Evolutionary conservation across 352 stramenopile species (phyloP).

Genomic region (Thraustochytrium sp.): DNA sequence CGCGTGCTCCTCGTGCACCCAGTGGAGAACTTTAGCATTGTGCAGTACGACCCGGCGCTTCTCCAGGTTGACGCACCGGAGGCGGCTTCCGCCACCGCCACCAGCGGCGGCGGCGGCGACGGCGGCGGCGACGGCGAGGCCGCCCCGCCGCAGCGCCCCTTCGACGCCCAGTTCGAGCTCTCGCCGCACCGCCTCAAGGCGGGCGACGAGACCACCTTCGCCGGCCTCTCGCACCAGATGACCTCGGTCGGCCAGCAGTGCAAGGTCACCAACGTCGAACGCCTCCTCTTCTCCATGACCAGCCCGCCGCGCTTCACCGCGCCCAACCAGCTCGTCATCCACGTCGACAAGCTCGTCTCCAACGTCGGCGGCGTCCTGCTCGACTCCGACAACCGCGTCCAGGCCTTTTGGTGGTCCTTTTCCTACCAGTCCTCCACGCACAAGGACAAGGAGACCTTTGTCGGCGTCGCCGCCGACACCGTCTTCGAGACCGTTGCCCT

Average conservation of each 20-base stretch:
- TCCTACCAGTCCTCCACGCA: slow-evolving; percentile 56
- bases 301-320: not conserved
- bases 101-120: too few species aligned
- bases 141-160: not conserved
- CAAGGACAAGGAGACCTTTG: slow-evolving; percentile 77
- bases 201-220: slow-evolving; percentile 1
- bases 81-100: too few species aligned
- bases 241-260: not conserved
- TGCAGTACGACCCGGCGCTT: slow-evolving; percentile 72
- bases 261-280: slow-evolving; percentile 34
- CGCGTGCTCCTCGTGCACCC: slow-evolving; percentile 82
- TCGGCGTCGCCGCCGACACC: slow-evolving; percentile 63
- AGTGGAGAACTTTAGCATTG: slow-evolving; percentile 80
- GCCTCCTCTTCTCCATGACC: not conserved
- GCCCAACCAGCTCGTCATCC: slow-evolving; percentile 14
- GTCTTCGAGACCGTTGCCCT: slow-evolving; percentile 63
- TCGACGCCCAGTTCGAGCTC: slow-evolving; percentile 7
- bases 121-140: not conserved
- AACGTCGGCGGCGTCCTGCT: slow-evolving; percentile 72
- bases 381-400: slow-evolving; percentile 63
- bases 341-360: slow-evolving; percentile 38
- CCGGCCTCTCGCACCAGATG: slow-evolving; percentile 33
- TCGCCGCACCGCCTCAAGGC: not conserved
- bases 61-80: slow-evolving; percentile 17
- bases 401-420: slow-evolving; percentile 73